Evolutionary conservation across 345 rosid genomes (phyloP).

Genomic region (Salix viminalis): DNA sequence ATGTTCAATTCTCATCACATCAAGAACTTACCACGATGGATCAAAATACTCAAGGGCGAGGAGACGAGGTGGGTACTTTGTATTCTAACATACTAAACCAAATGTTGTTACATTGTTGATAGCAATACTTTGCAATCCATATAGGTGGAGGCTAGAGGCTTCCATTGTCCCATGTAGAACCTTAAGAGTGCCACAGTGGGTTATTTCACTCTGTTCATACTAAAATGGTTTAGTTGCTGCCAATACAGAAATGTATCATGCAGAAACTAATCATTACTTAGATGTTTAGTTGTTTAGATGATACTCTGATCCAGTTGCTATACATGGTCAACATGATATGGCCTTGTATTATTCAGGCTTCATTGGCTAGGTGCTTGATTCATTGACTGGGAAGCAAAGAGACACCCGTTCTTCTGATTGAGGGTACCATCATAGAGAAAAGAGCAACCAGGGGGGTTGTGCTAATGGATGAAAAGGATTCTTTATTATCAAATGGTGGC

Average conservation of each 20-base stretch:
- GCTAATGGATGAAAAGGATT: background rate
- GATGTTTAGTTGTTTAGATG: no score
- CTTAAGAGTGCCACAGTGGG: background rate
- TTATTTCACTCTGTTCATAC: no score
- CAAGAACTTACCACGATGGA: slow-evolving; percentile 95
- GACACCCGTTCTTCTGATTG: background rate
- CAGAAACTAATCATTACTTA: no score
- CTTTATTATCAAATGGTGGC: background rate
- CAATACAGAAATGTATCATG: no score
- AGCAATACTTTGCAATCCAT: background rate
- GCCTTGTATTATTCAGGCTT: background rate
- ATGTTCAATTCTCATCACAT: slow-evolving; percentile 96
- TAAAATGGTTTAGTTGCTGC: no score
- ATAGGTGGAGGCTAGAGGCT: background rate
- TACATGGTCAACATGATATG: background rate
- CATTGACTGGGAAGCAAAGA: background rate
- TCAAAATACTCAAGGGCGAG: slow-evolving; percentile 87
- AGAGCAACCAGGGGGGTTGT: background rate
- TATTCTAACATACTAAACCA: background rate
- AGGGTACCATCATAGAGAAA: background rate
- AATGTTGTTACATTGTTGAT: background rate
- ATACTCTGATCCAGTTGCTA: no score
- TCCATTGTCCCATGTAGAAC: background rate
- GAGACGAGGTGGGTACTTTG: slow-evolving; percentile 76
- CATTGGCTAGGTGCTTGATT: no score